Percentiles rank a stretch among this genome's conserved stretches.
Conservation (phyloP, 2,329 filamentous ascomycete species). For the Berkeleyomyces basicola region DNA sequence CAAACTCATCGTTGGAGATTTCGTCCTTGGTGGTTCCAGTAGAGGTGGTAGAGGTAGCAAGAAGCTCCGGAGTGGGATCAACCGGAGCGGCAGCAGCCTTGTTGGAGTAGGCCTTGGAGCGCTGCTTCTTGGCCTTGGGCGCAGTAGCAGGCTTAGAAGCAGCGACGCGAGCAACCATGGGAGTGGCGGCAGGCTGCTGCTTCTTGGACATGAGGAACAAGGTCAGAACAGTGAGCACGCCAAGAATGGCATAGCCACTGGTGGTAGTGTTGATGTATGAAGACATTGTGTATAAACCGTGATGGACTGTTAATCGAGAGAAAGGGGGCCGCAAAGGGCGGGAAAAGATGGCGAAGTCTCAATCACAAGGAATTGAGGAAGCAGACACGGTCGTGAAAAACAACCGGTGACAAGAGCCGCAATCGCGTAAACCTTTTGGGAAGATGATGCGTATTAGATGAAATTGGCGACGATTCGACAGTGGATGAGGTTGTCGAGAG, state of each 20-base stretch:
- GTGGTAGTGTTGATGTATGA: slow-evolving; percentile 18
- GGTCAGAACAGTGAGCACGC: slow-evolving; percentile 22
- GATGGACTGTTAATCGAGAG: neutral
- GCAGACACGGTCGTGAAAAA: neutral
- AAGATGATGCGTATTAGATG: neutral
- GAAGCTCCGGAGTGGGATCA: slow-evolving; percentile 1
- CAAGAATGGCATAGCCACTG: slow-evolving; percentile 23
- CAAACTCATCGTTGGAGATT: slow-evolving; percentile 58
- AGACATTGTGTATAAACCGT: slow-evolving; percentile 15
- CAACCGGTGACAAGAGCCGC: neutral
- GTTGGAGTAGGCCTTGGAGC: slow-evolving; percentile 24
- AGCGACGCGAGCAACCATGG: slow-evolving; percentile 2
- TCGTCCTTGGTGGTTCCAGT: slow-evolving; percentile 27
- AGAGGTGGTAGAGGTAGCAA: slow-evolving; percentile 17
- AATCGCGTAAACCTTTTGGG: neutral
- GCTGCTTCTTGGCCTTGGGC: slow-evolving; percentile 31
- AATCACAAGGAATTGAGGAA: neutral
- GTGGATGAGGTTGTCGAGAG: neutral
- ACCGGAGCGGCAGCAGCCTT: slow-evolving; percentile 18
- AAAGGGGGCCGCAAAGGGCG: slow-evolving; percentile 2
- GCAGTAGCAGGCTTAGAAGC: slow-evolving; percentile 13
- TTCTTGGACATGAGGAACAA: slow-evolving; percentile 23
- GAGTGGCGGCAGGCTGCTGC: slow-evolving; percentile 17
- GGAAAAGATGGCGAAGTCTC: slow-evolving; percentile 1
- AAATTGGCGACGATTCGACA: neutral